Base-by-base conservation (phyloP, 208 protist species). In the Leishmania turanica region DNA sequence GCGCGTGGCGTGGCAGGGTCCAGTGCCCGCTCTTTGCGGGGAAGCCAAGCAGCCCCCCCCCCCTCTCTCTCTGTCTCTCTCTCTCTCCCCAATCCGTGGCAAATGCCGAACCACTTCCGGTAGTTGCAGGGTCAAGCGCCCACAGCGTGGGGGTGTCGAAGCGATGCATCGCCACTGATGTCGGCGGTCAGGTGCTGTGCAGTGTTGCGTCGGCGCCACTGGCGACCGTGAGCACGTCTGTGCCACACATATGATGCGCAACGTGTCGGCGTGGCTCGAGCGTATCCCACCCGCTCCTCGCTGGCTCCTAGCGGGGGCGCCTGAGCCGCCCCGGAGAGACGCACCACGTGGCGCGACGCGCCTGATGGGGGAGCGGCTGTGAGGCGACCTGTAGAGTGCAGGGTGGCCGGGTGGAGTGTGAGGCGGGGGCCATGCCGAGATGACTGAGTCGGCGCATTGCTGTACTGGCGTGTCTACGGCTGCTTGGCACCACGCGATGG, bases 41-140 rank as follows among this genome's bases (percentile, higher is more conserved):
- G n/a, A 64, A 13, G 58, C 5, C 58, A 24, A 34, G 19, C n/a
- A 64, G 24, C 58, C 5, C 27, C 24, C 1, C 40, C 40, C 40
- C 40, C 1, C 3, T 3, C 40, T 0, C 9, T 9, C 19, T 3
- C 9, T 13, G n/a, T n/a, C n/a, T n/a, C 3, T 3, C 40, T 0
- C 9, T 9, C 19, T 3, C 9, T 13, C 19, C 1, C 9, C n/a
- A 13, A 8, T 31, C 31, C 62, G 21, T 19, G 27, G 9, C 15
- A 24, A 40, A 5, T 21, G 15, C 62, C 13, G 31, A 68, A n/a
- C 31, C 9, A n/a, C 31, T 68, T 68, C 5, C 31, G 31, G 62
- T 68, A 19, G n/a, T 42, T 24, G 31, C 62, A 62, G 24, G 31
- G 24, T 37, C 62, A 34, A 68, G 31, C 62, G 6, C 27, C 31